These are phyloP conservation scores for Chlamydomonas urium DNA, from an alignment of 139 green algal genomes.

Conservation along the genomic window DNA sequence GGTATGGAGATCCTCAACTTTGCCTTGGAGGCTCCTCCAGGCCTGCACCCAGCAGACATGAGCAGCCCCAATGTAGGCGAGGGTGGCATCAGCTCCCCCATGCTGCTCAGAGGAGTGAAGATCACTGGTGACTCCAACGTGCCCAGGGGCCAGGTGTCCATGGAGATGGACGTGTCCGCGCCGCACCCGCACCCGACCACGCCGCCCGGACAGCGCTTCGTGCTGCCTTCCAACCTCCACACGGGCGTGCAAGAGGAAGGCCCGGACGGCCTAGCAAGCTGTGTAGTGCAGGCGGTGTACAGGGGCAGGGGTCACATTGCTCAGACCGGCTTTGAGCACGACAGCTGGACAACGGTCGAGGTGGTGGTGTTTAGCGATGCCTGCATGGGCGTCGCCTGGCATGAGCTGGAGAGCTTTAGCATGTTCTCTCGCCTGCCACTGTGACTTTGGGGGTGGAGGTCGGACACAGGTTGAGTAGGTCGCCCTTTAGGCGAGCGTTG, in stretches of 20 bases:
- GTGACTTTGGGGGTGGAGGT: too few species aligned
- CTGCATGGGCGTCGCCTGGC: constrained; percentile 12
- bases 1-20: constrained; percentile 18
- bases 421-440: constrained; percentile 5
- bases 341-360: constrained; percentile 5
- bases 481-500: too few species aligned
- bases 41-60: too few species aligned
- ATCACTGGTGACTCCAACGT: constrained; percentile 13
- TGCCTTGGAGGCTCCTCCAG: too few species aligned
- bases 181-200: background rate
- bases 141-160: background rate
- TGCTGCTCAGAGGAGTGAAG: constrained; percentile 8
- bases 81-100: background rate
- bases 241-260: background rate
- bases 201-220: background rate
- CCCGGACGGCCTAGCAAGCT: background rate
- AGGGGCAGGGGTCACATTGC: constrained; percentile 5
- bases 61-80: background rate
- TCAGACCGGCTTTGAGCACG: background rate
- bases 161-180: background rate
- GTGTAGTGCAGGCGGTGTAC: constrained; percentile 1
- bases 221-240: background rate
- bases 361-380: background rate
- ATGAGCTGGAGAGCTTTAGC: constrained; percentile 11
- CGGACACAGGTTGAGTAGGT: too few species aligned